Evolutionary conservation across 352 stramenopile species (phyloP), one percentile per base, ranked within the genome.

Genomic region (Pythium diclinum): DNA sequence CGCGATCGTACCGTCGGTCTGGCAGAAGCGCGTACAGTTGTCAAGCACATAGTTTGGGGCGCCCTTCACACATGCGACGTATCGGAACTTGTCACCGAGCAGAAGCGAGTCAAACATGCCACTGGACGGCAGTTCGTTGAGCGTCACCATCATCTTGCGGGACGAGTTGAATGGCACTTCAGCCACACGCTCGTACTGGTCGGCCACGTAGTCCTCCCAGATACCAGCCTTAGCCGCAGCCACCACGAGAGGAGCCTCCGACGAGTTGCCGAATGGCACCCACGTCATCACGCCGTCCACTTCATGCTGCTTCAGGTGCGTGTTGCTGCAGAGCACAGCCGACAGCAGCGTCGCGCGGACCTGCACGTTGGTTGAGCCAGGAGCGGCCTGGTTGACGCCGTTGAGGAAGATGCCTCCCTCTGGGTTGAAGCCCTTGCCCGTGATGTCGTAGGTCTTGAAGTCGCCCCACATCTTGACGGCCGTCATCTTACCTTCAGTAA

Each of bases 81-180:
- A 54, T 13, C 33, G 25, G 3, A 28, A 3, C 25, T 28, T 28
- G 25, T 28, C 25, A 3, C 25, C 25, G n/a, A n/a, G n/a, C n/a
- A n/a, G n/a, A n/a, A 28, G 25, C 25, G 25, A 1, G 25, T 28
- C 25, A 3, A 28, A 28, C 25, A 28, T 28, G 25, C 25, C 25
- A 3, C 3, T 3, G 25, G 25, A 1, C 3, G 25, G 25, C 33
- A 74, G 3, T 33, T 70, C 16, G 6, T 64, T 65, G 4, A 82
- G 32, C 16, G 74, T 82, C 19, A 76, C 61, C 94, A 98, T 98
- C 65, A 87, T 80, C 68, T 98, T 98, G 40, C 84, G 75, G 17
- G 94, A 82, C n/a, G 88, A 97, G n/a, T 72, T 92, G 75, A 98
- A 98, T 0, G 91, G 85, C 30, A 97, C 79, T 69, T 97, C 89